Evolutionary conservation across 2,329 filamentous ascomycete genomes (phyloP).

Genomic region (Fusarium sp.): DNA sequence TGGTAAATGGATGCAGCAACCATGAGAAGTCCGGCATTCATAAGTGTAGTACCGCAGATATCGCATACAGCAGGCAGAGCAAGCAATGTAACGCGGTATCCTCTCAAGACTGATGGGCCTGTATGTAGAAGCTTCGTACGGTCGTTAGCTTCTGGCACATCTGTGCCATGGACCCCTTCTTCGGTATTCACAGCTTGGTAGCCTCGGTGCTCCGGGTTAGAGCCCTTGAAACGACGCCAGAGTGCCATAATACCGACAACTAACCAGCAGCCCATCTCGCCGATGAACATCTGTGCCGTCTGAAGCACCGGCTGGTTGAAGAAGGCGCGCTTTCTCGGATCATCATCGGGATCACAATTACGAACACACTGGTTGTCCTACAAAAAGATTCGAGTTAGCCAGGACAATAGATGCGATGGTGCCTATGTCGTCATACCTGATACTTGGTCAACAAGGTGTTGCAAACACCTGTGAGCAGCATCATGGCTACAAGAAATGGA

Average conservation of each 20-base stretch:
- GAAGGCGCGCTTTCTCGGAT: conserved; percentile 72
- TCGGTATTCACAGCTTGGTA: conserved; percentile 73
- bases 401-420: neutral
- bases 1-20: conserved; percentile 98
- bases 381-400: conserved; percentile 6
- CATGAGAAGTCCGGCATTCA: conserved; percentile 95
- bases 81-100: conserved; percentile 78
- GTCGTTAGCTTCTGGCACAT: conserved; percentile 53
- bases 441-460: conserved; percentile 98
- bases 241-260: conserved; percentile 79
- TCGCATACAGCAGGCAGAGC: conserved; percentile 92
- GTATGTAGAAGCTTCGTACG: conserved; percentile 60
- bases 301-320: conserved; percentile 98
- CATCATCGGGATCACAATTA: conserved; percentile 77
- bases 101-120: conserved; percentile 71
- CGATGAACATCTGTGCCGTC: conserved; percentile 97
- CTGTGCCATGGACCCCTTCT: conserved; percentile 58
- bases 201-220: conserved; percentile 59
- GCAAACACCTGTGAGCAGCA: conserved; percentile 94
- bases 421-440: conserved; percentile 69
- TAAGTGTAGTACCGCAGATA: conserved; percentile 93
- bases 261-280: conserved; percentile 95
- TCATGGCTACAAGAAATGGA: conserved; percentile 91
- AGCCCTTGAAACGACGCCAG: conserved; percentile 67
- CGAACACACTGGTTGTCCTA: conserved; percentile 97